Evolutionary conservation across 345 rosid species (phyloP).

Genomic region (Turnera subulata): DNA sequence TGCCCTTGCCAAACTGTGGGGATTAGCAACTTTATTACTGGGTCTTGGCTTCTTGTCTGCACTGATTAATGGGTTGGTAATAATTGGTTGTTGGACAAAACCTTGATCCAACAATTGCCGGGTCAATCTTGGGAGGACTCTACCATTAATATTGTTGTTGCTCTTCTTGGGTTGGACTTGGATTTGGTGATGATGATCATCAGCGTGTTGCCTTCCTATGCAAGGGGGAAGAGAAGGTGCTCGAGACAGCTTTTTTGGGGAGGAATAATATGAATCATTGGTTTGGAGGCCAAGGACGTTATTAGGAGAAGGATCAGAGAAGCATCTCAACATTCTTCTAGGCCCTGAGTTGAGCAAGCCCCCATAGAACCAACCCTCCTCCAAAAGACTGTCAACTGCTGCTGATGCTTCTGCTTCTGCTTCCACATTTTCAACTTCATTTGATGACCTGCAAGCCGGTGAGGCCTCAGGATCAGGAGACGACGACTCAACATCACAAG

Average conservation of each 20-base stretch:
- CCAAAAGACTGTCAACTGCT: conserved; percentile 36
- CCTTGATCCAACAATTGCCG: conserved; percentile 43
- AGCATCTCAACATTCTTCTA: conserved; percentile 44
- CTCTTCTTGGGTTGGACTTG: conserved; percentile 22
- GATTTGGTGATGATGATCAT: too few relatives aligned
- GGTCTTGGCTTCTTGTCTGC: conserved; percentile 13
- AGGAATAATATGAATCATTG: conserved; percentile 1
- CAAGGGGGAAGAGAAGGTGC: conserved; percentile 20
- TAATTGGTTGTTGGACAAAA: conserved; percentile 29
- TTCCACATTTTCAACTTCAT: too few relatives aligned
- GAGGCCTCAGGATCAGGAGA: too few relatives aligned
- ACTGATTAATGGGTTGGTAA: conserved; percentile 2
- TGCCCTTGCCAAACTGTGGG: conserved; percentile 29
- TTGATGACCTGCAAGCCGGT: too few relatives aligned
- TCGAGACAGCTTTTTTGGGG: conserved; percentile 15
- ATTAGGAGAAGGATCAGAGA: conserved; percentile 59
- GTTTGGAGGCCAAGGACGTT: conserved; percentile 18
- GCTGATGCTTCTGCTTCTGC: background rate
- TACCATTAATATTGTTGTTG: conserved; percentile 13
- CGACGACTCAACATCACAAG: conserved; percentile 13
- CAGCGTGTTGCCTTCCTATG: conserved; percentile 22
- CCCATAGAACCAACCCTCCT: conserved; percentile 67
- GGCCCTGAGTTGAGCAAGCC: conserved; percentile 36
- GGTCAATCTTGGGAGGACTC: conserved; percentile 33
- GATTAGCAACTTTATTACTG: background rate